Evolutionary conservation across 2,329 filamentous ascomycete species (phyloP), one percentile per base, ranked within the genome.

Genomic region (Fusarium verrucosum): DNA sequence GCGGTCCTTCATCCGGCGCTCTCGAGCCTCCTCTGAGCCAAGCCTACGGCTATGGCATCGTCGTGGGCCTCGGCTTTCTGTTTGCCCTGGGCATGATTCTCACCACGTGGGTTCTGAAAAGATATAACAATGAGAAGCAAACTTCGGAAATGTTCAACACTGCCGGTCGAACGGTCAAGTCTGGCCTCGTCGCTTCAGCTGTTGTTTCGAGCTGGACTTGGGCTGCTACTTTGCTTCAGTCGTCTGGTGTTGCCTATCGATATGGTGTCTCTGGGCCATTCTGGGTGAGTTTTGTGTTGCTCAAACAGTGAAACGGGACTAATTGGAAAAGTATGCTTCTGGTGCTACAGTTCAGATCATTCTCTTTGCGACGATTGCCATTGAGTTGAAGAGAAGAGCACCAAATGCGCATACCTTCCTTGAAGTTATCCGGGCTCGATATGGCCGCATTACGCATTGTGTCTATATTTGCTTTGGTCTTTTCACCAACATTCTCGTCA

Each of bases 141-240:
- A 97, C 94, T 0, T 94, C 91, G 0, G 93, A 97, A 79, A 95
- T 93, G 87, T 97, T 97, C 82, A 93, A 86, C 65, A 96, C 93
- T 0, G 93, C 93, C 45, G 92, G 92, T 17, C 84, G 94, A 62
- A 93, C 91, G 2, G 92, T 97, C 67, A 97, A 96, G 74, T 93
- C 92, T 10, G 94, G 93, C 38, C 83, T 97, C 14, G 92, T 96
- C 1, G 91, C 92, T 11, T 91, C 92, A 7, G 93, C 92, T 16
- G 93, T 97, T n/a, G 92, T 96, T 5, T 94, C 90, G 16, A 93
- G 90, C 7, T 97, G 94, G 93, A 96, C 93, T 0, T 96, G 92
- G 92, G 92, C 92, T 1, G 92, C 92, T 20, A 95, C 92, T 0
- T 81, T 94, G 2, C 82, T 95, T 4, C 92, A 95, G 73, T 91